Conservation (phyloP, 116 monocot species). For the Phalaenopsis hybrid region DNA sequence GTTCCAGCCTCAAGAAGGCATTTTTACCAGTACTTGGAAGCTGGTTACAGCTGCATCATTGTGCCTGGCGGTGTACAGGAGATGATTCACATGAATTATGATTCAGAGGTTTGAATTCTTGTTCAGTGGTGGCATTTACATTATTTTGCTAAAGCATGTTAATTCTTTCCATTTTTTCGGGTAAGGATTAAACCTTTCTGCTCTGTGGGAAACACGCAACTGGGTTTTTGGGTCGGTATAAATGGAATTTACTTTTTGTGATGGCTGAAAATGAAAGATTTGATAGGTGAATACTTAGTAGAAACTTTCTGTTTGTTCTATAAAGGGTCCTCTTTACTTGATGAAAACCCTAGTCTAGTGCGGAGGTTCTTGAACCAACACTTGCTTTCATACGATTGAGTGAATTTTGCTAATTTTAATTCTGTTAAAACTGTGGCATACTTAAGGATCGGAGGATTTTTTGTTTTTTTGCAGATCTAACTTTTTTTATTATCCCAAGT, state of each 20-base stretch:
- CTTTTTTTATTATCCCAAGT: background rate
- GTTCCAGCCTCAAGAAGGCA: constrained; percentile 67
- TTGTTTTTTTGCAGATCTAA: background rate
- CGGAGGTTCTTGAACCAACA: background rate
- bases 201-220: background rate
- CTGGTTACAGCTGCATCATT: constrained; percentile 56
- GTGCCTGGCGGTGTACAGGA: constrained; percentile 69
- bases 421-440: too few relatives aligned
- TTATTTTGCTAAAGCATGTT: background rate
- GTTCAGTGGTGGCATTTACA: background rate
- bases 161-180: constrained; percentile 1
- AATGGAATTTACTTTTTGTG: background rate
- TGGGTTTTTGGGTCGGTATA: background rate
- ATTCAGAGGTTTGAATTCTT: constrained; percentile 54
- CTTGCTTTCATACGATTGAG: too few relatives aligned
- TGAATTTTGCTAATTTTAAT: too few relatives aligned
- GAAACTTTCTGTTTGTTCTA: background rate
- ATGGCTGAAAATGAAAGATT: background rate
- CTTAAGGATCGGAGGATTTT: background rate
- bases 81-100: constrained; percentile 75
- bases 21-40: constrained; percentile 52
- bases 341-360: background rate
- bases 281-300: background rate
- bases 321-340: background rate
- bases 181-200: background rate